Conservation (phyloP, 1,284 basidiomycete species). For the Boletus mariae region DNA sequence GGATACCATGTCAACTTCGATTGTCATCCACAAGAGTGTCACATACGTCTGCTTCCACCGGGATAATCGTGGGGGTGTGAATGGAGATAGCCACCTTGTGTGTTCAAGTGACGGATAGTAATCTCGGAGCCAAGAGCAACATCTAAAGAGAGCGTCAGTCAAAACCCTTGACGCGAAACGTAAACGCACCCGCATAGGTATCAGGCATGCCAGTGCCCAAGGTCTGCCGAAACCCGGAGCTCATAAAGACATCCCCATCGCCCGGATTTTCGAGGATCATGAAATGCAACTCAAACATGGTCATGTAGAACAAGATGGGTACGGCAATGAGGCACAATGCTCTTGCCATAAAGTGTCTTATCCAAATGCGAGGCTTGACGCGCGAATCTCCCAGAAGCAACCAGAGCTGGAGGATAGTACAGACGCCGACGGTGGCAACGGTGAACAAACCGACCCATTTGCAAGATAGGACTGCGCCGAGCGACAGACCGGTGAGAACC, state of each 20-base stretch:
- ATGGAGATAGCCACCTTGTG: conserved; percentile 96
- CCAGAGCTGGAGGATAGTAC: conserved; percentile 90
- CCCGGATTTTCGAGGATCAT: conserved; percentile 84
- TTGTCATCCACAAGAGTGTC: not conserved
- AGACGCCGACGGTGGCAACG: conserved; percentile 90
- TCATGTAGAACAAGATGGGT: conserved; percentile 88
- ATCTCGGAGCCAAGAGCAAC: conserved; percentile 84
- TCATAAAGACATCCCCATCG: conserved; percentile 99
- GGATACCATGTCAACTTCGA: conserved; percentile 9
- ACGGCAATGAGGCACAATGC: conserved; percentile 86
- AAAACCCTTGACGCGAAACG: not conserved
- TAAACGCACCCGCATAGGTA: conserved; percentile 75
- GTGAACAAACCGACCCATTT: conserved; percentile 99
- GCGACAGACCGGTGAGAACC: conserved; percentile 79
- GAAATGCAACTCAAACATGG: conserved; percentile 95
- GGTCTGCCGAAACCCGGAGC: conserved; percentile 96
- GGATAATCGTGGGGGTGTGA: conserved; percentile 92
- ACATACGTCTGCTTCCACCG: conserved; percentile 76
- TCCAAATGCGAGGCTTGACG: conserved; percentile 72
- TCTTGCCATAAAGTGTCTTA: conserved; percentile 84
- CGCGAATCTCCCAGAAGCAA: conserved; percentile 83
- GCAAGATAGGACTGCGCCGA: conserved; percentile 90
- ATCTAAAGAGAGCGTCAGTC: conserved; percentile 46
- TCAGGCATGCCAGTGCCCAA: conserved; percentile 88
- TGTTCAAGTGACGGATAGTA: conserved; percentile 88